Base-by-base conservation (phyloP, 352 stramenopile genomes). In the Phytophthora pseudosyringae region DNA sequence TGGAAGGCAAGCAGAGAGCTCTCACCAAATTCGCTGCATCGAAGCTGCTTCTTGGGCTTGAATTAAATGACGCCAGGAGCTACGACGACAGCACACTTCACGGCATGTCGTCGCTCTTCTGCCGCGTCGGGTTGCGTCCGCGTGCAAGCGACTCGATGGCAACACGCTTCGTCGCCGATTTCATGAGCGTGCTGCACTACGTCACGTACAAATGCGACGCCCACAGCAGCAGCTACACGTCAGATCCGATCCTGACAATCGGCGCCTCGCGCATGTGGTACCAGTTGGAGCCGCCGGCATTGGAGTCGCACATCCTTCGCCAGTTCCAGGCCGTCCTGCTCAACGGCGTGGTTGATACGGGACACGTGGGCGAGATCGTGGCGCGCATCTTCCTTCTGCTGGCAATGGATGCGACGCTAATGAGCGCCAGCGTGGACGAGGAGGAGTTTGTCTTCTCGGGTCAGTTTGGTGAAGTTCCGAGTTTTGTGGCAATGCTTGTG, bases 71-170 rank as follows among this genome's bases (percentile, higher is more conserved):
- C 5, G 1, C 2, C 9, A 25, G 65, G 11, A 58, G 16, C n/a
- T 63, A 51, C 38, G 51, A 18, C 21, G 36, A 41, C 8, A 41
- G 12, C 36, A 41, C 36, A 3, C 3, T 71, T 38, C n/a, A 44
- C 50, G 69, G 72, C 8, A 66, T 73, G 1, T 55, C 63, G 5
- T 49, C 73, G 1, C 0, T 76, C 44, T 35, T 78, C 12, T 41
- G 36, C 12, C 36, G 36, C 3, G 36, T 18, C 13, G 10, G 36
- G 4, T 21, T 41, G 36, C 36, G 18, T 10, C 13, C 4, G 13
- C 36, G 11, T 21, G 15, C 12, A 12, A 21, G 26, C 12, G 69
- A 64, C 1, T 4, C 54, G 12, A 13, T 74, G 0, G 54, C 69
- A 3, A 44, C 55, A 21, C 49, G 21, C 21, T 21, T 21, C 1